Conservation (phyloP, 495 filamentous ascomycete genomes). For the Neurospora tetrasperma region DNA sequence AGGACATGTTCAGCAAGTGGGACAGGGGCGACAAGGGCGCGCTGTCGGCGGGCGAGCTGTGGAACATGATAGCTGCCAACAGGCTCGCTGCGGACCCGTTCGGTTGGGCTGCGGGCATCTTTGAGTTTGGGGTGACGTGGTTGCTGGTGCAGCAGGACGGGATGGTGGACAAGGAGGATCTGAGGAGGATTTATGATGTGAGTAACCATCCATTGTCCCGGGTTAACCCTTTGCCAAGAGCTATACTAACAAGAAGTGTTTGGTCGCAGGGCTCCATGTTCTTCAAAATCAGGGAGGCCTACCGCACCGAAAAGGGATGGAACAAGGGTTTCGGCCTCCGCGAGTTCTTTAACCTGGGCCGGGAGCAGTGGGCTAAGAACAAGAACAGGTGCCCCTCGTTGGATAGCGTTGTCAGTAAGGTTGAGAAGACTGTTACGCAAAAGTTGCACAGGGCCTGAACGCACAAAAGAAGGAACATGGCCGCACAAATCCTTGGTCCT, state of each 20-base stretch:
- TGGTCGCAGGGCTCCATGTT: conserved; percentile 17
- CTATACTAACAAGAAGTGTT: not conserved
- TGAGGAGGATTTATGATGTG: conserved; percentile 33
- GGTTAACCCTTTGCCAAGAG: accelerated
- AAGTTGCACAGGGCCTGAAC: not conserved
- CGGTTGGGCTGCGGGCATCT: conserved; percentile 24
- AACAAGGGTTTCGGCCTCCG: conserved; percentile 18
- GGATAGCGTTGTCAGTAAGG: not conserved
- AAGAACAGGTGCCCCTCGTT: not conserved
- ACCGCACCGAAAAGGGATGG: conserved; percentile 14
- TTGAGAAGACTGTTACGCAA: not conserved
- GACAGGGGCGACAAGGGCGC: conserved; percentile 20
- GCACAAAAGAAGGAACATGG: not conserved
- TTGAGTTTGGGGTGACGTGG: conserved; percentile 39
- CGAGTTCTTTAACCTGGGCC: conserved; percentile 1
- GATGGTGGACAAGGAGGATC: conserved; percentile 36
- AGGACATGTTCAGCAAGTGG: conserved; percentile 49
- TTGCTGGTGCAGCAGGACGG: conserved; percentile 39
- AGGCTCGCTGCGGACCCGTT: conserved; percentile 16
- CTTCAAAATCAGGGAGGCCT: conserved; percentile 21
- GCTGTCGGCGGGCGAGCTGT: conserved; percentile 10
- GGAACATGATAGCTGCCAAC: conserved; percentile 12
- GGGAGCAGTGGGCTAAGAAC: not conserved
- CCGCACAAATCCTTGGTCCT: too few species aligned
- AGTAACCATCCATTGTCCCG: not conserved